Percentiles rank a stretch among this genome's conserved stretches.
Evolutionary conservation across 2,329 filamentous ascomycete species (phyloP).

Genomic region (Fusarium avenaceum): DNA sequence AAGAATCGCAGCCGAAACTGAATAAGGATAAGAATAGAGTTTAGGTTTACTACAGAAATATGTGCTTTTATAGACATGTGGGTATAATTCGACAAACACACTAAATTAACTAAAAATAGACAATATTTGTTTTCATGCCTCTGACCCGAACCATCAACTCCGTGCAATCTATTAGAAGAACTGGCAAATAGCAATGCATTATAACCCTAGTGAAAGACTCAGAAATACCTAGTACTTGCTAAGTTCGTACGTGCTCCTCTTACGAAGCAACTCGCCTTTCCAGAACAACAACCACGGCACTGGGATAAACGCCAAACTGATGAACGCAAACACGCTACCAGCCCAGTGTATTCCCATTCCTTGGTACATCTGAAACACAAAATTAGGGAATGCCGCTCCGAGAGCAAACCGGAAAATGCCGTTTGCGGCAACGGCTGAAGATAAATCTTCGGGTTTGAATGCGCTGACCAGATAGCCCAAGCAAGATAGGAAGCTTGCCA

Average conservation of each 20-base stretch:
- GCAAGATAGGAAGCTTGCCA: constrained; percentile 6
- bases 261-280: constrained; percentile 5
- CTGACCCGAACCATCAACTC: not conserved
- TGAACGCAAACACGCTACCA: constrained; percentile 3
- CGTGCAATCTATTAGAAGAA: not conserved
- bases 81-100: no score
- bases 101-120: no score
- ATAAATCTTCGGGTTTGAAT: not conserved
- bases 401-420: constrained; percentile 12
- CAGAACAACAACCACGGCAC: constrained; percentile 11
- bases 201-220: not conserved
- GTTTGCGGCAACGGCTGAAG: constrained; percentile 8
- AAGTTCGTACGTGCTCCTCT: constrained; percentile 4
- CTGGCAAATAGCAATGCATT: not conserved
- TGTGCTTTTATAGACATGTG: no score
- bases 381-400: constrained; percentile 13
- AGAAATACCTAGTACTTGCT: not conserved
- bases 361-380: not conserved
- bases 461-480: constrained; percentile 8
- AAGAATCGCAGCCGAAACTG: no score
- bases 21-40: no score
- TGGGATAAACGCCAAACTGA: constrained; percentile 5
- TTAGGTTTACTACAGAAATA: no score
- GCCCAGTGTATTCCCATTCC: constrained; percentile 10
- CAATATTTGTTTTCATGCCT: no score